A percentile compares a stretch with the other conserved stretches of the same genome.
Evolutionary conservation across 2,329 filamentous ascomycete genomes (phyloP).

Genomic region (Diaporthe amygdali): DNA sequence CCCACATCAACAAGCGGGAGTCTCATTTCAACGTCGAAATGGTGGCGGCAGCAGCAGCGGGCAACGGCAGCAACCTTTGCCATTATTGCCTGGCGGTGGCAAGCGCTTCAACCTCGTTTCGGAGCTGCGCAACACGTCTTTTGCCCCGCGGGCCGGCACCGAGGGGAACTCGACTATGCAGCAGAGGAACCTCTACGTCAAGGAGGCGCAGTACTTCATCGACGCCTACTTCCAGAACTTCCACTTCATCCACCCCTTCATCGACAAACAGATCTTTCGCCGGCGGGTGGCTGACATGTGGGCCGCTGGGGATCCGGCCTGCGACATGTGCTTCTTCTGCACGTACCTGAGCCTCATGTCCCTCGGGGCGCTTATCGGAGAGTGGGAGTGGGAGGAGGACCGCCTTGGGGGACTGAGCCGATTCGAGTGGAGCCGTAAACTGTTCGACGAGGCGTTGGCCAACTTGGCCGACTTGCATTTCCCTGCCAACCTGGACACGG

Average conservation of each 20-base stretch:
- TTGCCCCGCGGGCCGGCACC: neutral
- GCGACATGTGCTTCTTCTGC: neutral
- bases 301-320: neutral
- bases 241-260: neutral
- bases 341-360: neutral
- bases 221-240: neutral
- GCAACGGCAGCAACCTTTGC: neutral
- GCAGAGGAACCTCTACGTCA: neutral
- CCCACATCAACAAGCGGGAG: neutral
- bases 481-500: neutral
- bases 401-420: neutral
- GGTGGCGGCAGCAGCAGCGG: neutral
- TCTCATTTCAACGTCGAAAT: neutral
- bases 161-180: neutral
- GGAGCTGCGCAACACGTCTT: neutral
- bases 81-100: neutral
- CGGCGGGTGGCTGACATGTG: neutral
- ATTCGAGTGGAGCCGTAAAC: neutral
- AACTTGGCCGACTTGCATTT: neutral
- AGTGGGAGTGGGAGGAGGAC: neutral
- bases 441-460: neutral
- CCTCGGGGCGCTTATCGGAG: neutral
- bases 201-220: neutral
- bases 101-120: neutral
- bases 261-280: neutral